Evolutionary conservation across 2,329 filamentous ascomycete species (phyloP).

Genomic region (Penicillium corylophilum): DNA sequence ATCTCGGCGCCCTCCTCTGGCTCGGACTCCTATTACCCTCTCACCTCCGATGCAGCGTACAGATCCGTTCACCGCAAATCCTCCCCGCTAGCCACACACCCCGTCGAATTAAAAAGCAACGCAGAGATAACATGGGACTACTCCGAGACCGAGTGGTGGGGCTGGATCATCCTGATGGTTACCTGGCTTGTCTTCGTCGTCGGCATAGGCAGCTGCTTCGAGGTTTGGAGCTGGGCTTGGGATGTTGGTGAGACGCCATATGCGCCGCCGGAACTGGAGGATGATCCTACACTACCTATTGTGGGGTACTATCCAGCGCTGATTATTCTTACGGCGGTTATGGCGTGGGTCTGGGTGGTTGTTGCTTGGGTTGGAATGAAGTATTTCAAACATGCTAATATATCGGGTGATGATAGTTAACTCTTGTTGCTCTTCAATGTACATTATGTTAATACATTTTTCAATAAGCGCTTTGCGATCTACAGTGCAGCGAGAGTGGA

Average conservation of each 20-base stretch:
- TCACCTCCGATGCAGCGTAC: slow-evolving; percentile 38
- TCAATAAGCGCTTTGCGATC: not conserved
- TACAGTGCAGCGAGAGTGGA: no score
- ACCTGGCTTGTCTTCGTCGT: slow-evolving; percentile 97
- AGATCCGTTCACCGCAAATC: slow-evolving; percentile 33
- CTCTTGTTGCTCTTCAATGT: not conserved
- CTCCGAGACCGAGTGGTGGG: slow-evolving; percentile 95
- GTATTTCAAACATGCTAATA: slow-evolving; percentile 96
- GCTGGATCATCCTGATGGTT: slow-evolving; percentile 84
- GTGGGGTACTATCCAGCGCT: slow-evolving; percentile 95
- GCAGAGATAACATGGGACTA: slow-evolving; percentile 71
- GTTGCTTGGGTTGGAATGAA: slow-evolving; percentile 99
- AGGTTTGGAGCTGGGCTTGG: slow-evolving; percentile 98
- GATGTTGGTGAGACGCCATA: slow-evolving; percentile 96
- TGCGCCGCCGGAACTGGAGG: slow-evolving; percentile 89
- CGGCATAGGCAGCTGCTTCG: slow-evolving; percentile 93
- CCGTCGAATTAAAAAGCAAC: slow-evolving; percentile 34
- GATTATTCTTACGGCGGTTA: slow-evolving; percentile 87
- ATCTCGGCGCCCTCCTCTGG: slow-evolving; percentile 52
- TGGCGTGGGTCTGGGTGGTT: slow-evolving; percentile 99
- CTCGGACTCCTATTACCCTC: slow-evolving; percentile 63
- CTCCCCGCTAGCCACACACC: slow-evolving; percentile 38
- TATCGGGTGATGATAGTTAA: slow-evolving; percentile 61
- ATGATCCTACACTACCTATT: slow-evolving; percentile 91
- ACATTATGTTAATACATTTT: not conserved